phyloP scores from a whole-genome alignment of 2,329 filamentous ascomycete genomes.

The Paecilomyces niveus region DNA sequence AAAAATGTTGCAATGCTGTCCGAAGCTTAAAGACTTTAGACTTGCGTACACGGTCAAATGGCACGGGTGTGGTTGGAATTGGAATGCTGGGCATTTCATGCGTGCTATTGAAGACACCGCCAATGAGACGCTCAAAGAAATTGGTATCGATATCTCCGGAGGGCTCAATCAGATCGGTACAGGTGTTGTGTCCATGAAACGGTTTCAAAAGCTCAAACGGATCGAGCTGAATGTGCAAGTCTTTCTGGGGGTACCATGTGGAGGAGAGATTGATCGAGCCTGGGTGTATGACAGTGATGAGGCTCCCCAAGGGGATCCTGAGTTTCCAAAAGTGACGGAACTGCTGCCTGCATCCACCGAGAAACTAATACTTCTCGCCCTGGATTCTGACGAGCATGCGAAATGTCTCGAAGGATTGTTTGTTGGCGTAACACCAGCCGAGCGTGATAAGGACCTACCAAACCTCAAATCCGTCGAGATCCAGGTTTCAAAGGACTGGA shows the following conservation, averaged over 20 bases:
- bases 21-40: background rate
- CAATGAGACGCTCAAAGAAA: background rate
- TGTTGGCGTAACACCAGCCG: background rate
- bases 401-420: background rate
- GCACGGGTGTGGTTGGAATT: background rate
- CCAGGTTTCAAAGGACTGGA: background rate
- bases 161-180: background rate
- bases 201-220: background rate
- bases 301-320: background rate
- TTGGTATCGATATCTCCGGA: background rate
- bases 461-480: background rate
- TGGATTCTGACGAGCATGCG: background rate
- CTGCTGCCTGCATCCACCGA: background rate
- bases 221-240: background rate
- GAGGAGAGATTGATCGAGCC: background rate
- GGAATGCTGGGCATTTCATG: background rate
- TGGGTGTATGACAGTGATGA: background rate
- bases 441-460: background rate
- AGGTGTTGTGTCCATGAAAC: background rate
- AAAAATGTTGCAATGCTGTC: background rate
- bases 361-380: background rate
- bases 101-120: background rate
- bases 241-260: background rate
- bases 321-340: background rate
- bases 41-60: background rate